Percentiles rank a stretch among this genome's conserved stretches.
Evolutionary conservation across 164 flowering plant genomes (phyloP).

Genomic region (Nymphaea thermarum): DNA sequence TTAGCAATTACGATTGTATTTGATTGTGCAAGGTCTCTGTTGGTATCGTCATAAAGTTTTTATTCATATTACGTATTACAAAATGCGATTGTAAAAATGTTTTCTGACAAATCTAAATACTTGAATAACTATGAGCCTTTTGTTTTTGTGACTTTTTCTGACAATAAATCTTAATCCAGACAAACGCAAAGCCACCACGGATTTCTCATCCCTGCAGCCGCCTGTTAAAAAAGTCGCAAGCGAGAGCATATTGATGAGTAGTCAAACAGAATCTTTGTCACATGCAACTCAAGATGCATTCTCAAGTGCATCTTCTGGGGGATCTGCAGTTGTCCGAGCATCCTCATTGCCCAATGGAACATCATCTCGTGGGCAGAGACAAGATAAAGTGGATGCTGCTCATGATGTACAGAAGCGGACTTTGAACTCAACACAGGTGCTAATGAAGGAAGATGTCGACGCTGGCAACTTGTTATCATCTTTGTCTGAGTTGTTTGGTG

Average conservation of each 20-base stretch:
- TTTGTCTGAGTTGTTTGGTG: slow-evolving; percentile 57
- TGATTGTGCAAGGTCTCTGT: no score
- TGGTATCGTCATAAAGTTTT: no score
- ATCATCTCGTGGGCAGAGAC: not conserved
- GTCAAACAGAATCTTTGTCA: slow-evolving; percentile 24
- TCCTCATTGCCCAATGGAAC: slow-evolving; percentile 19
- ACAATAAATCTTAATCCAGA: slow-evolving; percentile 19
- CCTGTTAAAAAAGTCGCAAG: slow-evolving; percentile 49
- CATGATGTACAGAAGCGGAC: not conserved
- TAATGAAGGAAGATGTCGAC: slow-evolving; percentile 67
- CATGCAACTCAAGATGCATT: slow-evolving; percentile 31
- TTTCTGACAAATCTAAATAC: not conserved
- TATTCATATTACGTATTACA: no score
- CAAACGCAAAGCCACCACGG: slow-evolving; percentile 65
- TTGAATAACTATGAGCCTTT: not conserved
- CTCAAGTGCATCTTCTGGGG: slow-evolving; percentile 18
- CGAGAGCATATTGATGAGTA: slow-evolving; percentile 30
- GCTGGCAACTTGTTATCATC: slow-evolving; percentile 45
- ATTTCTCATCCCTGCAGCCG: slow-evolving; percentile 54
- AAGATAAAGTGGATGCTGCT: not conserved
- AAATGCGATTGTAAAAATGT: not conserved
- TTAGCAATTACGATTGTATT: no score
- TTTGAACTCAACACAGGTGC: slow-evolving; percentile 14
- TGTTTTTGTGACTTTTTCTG: not conserved
- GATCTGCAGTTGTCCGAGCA: slow-evolving; percentile 17